These are phyloP conservation scores for Tubosaeta sp. DNA, from an alignment of 768 basidiomycete species.

Conservation along the genomic window DNA sequence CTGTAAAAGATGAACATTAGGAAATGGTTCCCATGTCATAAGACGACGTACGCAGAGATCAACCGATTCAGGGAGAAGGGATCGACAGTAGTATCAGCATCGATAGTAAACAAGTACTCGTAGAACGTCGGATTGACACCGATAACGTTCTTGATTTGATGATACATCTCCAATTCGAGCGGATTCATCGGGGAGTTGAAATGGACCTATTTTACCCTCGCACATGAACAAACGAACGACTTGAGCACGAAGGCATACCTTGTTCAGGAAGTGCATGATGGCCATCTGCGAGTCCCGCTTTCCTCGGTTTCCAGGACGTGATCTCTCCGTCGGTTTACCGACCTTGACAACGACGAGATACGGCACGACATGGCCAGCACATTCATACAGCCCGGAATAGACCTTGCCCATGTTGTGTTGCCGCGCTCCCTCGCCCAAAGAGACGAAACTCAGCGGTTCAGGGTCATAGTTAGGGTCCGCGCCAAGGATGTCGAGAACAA, in stretches of 20 bases:
- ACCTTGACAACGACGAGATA: conserved; percentile 91
- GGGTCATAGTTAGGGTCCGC: conserved; percentile 91
- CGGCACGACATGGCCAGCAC: conserved; percentile 91
- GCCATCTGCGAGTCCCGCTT: conserved; percentile 98
- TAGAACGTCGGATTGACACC: conserved; percentile 99
- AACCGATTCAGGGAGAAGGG: conserved; percentile 84
- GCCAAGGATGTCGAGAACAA: conserved; percentile 95
- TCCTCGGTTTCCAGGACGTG: conserved; percentile 93
- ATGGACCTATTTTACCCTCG: conserved; percentile 62
- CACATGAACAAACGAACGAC: neutral
- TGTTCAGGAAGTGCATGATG: conserved; percentile 97
- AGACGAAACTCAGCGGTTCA: conserved; percentile 91
- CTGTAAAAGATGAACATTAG: conserved; percentile 35
- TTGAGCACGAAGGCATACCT: conserved; percentile 42
- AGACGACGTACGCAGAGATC: conserved; percentile 77
- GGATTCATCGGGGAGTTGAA: conserved; percentile 97
- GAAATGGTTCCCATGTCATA: neutral
- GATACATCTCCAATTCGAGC: conserved; percentile 95
- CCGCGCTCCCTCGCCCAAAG: conserved; percentile 89
- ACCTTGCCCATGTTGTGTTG: conserved; percentile 99
- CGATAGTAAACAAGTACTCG: conserved; percentile 90
- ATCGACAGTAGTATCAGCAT: conserved; percentile 93
- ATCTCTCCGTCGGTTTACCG: conserved; percentile 91
- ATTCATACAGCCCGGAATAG: conserved; percentile 94
- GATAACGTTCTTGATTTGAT: conserved; percentile 99